Evolutionary conservation across 2,329 filamentous ascomycete species (phyloP).

Genomic region (Ophiostoma australiae): DNA sequence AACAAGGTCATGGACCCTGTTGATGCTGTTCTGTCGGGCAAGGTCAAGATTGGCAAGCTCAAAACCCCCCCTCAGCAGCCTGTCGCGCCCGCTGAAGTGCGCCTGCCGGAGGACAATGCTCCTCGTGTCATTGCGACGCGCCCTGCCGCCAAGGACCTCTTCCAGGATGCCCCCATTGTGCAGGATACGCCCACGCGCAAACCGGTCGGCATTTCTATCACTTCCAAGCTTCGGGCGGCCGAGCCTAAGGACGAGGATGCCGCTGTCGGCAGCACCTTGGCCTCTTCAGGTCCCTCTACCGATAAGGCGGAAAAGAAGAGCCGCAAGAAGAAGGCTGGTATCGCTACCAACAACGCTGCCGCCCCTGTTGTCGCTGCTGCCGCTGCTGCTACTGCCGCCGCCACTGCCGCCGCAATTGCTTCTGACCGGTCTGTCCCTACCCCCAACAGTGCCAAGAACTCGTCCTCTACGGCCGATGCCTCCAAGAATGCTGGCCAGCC

Average conservation of each 20-base stretch:
- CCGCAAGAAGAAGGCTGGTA: conserved; percentile 64
- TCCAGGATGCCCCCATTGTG: conserved; percentile 32
- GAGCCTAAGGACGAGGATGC: conserved; percentile 47
- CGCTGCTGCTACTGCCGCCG: conserved; percentile 27
- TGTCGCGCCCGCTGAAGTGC: conserved; percentile 37
- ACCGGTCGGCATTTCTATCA: conserved; percentile 32
- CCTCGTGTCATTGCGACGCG: conserved; percentile 35
- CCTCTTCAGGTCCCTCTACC: conserved; percentile 25
- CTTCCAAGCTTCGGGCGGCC: conserved; percentile 38
- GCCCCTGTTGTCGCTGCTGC: background rate
- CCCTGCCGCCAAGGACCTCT: conserved; percentile 36
- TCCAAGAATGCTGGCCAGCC: conserved; percentile 27
- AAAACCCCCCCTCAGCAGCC: conserved; percentile 45
- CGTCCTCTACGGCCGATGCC: conserved; percentile 29
- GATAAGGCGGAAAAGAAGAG: conserved; percentile 60
- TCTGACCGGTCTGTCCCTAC: conserved; percentile 40
- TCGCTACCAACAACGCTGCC: conserved; percentile 30
- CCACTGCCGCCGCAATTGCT: background rate
- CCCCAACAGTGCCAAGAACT: conserved; percentile 29
- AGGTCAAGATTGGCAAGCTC: conserved; percentile 70
- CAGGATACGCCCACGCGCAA: conserved; percentile 33
- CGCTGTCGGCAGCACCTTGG: conserved; percentile 19
- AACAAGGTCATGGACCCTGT: conserved; percentile 79
- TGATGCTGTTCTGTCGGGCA: conserved; percentile 67
- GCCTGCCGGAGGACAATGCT: conserved; percentile 38